Evolutionary conservation across 2,329 filamentous ascomycete genomes (phyloP).

Genomic region (Dactylellina parvicollis): DNA sequence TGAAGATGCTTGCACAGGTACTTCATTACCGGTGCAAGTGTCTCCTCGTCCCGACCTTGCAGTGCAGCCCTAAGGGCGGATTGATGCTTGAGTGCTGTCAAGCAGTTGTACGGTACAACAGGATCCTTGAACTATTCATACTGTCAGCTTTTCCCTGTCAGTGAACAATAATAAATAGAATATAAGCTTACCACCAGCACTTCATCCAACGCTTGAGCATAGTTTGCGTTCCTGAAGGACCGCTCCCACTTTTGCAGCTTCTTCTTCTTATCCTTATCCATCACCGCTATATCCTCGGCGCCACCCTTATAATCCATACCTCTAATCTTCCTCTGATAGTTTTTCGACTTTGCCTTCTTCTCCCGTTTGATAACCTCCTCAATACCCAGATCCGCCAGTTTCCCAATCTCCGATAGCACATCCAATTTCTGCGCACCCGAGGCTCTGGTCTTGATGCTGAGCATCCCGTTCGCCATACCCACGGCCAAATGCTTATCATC

Average conservation of each 20-base stretch:
- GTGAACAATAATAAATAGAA: background rate
- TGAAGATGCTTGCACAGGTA: constrained; percentile 85
- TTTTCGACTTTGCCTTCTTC: constrained; percentile 60
- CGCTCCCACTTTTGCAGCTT: constrained; percentile 81
- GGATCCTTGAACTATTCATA: constrained; percentile 52
- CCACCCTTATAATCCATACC: constrained; percentile 85
- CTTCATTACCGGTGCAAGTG: constrained; percentile 80
- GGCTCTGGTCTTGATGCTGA: constrained; percentile 88
- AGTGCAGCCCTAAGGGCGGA: constrained; percentile 84
- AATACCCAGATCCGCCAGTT: constrained; percentile 50
- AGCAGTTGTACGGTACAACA: constrained; percentile 72
- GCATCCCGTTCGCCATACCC: constrained; percentile 91
- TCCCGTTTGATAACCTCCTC: constrained; percentile 66
- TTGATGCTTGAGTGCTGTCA: constrained; percentile 86
- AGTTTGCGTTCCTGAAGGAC: constrained; percentile 80
- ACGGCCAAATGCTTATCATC: constrained; percentile 94
- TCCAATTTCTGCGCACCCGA: constrained; percentile 77
- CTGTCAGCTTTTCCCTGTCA: background rate
- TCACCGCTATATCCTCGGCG: constrained; percentile 86
- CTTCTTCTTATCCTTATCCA: constrained; percentile 74
- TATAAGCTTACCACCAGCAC: constrained; percentile 69
- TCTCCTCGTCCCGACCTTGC: constrained; percentile 79
- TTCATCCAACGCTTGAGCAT: constrained; percentile 79
- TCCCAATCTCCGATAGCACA: constrained; percentile 39
- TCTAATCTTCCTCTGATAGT: constrained; percentile 68